A percentile compares a stretch with the other conserved stretches of the same genome.
These are phyloP conservation scores for Schizonepeta tenuifolia DNA, from an alignment of 257 asterid genomes.

Conservation along the genomic window DNA sequence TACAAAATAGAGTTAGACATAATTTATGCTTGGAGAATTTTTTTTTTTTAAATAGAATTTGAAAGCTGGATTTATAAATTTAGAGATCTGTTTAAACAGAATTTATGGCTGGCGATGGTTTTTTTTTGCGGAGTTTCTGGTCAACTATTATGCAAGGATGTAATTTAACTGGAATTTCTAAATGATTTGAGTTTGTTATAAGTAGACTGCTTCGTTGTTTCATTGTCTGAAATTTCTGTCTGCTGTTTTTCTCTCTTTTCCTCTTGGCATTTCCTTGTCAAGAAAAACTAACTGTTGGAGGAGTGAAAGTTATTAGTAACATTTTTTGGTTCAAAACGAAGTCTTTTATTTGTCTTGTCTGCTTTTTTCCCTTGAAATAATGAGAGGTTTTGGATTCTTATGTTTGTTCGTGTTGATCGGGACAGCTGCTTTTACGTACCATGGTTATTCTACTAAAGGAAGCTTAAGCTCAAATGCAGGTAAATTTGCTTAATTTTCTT, in stretches of 20 bases:
- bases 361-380: constrained; percentile 2
- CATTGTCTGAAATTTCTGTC: constrained; percentile 9
- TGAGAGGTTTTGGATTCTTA: constrained; percentile 44
- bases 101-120: background rate
- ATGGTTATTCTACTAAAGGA: constrained; percentile 34
- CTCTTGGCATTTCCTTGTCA: background rate
- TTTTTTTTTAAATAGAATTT: background rate
- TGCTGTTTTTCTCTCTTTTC: background rate
- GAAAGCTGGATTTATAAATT: background rate
- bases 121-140: constrained; percentile 38
- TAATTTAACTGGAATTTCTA: constrained; percentile 7
- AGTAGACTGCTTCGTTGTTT: constrained; percentile 1
- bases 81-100: background rate
- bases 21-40: background rate
- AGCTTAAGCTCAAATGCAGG: constrained; percentile 37
- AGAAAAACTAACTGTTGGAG: background rate
- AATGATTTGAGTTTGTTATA: constrained; percentile 36
- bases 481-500: constrained; percentile 3
- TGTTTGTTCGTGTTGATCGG: constrained; percentile 42
- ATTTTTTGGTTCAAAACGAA: background rate
- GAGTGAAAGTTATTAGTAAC: background rate
- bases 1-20: background rate
- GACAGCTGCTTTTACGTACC: constrained; percentile 39
- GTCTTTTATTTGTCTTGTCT: background rate
- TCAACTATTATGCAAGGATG: background rate